Percentiles rank a stretch among this genome's conserved stretches.
These are phyloP conservation scores for Cutaneotrichosporon dermatis DNA, from an alignment of 1,284 basidiomycete species.

Conservation along the genomic window DNA sequence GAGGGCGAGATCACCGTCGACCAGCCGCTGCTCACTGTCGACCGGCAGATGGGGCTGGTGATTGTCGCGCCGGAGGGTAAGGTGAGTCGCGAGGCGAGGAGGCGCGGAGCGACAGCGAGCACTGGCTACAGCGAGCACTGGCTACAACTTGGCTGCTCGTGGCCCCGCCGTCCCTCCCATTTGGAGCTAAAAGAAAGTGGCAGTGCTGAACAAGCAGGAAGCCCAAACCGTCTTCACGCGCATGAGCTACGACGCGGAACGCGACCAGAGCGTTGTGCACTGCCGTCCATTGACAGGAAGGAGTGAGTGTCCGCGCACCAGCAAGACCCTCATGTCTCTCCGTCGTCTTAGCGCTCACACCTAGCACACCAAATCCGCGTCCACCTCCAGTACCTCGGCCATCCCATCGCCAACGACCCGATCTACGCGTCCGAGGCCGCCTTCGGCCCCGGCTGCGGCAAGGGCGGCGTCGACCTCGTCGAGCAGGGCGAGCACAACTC, in stretches of 20 bases:
- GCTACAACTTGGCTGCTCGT: too few relatives aligned
- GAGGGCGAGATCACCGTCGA: constrained; percentile 76
- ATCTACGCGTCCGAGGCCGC: constrained; percentile 74
- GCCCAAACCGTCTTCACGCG: constrained; percentile 87
- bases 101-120: too few relatives aligned
- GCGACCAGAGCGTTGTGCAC: constrained; percentile 81
- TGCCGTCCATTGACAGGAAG: constrained; percentile 83
- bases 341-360: neutral
- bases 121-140: too few relatives aligned
- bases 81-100: constrained; percentile 52
- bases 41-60: constrained; percentile 92
- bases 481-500: constrained; percentile 46
- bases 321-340: too few relatives aligned
- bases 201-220: constrained; percentile 52
- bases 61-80: constrained; percentile 92
- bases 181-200: too few relatives aligned
- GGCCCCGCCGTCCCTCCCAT: too few relatives aligned
- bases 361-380: constrained; percentile 91
- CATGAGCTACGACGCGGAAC: constrained; percentile 74
- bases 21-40: constrained; percentile 83
- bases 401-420: constrained; percentile 89
- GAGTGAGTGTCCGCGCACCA: too few relatives aligned
- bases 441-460: constrained; percentile 74
- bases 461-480: constrained; percentile 72
- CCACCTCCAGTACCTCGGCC: constrained; percentile 89